Percentiles rank a stretch among this genome's conserved stretches.
These are phyloP conservation scores for Anthoceros angustus DNA, from an alignment of 225 moss, liverwort and hornwort species.

Conservation along the genomic window DNA sequence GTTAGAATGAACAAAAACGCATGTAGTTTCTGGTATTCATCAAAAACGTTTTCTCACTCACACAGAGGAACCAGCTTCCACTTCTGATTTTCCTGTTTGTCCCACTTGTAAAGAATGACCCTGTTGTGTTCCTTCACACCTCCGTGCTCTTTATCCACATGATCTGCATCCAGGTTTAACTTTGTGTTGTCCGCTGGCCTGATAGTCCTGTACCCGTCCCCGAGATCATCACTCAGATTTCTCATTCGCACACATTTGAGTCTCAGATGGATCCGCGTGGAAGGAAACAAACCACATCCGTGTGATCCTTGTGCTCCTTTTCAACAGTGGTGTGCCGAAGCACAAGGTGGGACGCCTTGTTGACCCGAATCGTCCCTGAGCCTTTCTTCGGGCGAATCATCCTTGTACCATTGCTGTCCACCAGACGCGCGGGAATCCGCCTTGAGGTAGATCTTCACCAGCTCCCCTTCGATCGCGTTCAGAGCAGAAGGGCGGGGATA, in stretches of 20 bases:
- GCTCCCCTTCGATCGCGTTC: not conserved
- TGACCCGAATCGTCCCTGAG: not conserved
- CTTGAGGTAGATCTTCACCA: not conserved
- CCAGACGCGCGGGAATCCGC: not conserved
- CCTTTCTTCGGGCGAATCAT: not conserved
- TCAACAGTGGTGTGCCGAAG: not conserved
- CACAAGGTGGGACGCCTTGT: not conserved
- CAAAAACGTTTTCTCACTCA: not conserved
- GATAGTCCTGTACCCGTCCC: constrained; percentile 3
- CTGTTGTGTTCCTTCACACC: constrained; percentile 5
- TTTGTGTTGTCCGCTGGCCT: not conserved
- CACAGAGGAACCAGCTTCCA: constrained; percentile 1
- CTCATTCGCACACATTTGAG: no score
- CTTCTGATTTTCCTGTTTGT: constrained; percentile 1
- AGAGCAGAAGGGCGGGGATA: not conserved
- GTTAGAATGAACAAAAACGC: no score
- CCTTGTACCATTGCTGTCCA: constrained; percentile 3
- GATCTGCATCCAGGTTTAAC: constrained; percentile 2
- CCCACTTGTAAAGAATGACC: constrained; percentile 3
- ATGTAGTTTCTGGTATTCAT: no score
- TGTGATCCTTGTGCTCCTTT: not conserved
- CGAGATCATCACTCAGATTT: not conserved
- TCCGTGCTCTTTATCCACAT: constrained; percentile 1
- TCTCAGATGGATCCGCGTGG: not conserved
- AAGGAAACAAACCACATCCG: not conserved